Evolutionary conservation across 2,329 filamentous ascomycete species (phyloP).

Genomic region (Fusarium paranaense): DNA sequence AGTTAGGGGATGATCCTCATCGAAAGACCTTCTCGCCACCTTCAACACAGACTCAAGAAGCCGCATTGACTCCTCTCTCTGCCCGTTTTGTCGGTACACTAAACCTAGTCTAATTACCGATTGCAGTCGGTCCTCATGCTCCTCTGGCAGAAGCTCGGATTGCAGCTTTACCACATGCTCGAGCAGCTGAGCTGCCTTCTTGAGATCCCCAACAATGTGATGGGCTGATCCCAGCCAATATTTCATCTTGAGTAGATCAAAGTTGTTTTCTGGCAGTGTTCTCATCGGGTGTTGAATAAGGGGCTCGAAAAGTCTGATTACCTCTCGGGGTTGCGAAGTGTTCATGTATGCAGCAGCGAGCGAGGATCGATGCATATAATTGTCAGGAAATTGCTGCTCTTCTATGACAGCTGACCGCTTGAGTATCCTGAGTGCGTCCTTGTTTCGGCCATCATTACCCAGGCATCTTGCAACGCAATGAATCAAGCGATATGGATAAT

Average conservation of each 20-base stretch:
- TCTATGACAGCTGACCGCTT: neutral
- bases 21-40: neutral
- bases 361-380: conserved; percentile 5
- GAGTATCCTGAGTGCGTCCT: conserved; percentile 3
- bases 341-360: conserved; percentile 13
- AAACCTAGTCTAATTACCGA: fast-evolving
- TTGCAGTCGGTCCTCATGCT: neutral
- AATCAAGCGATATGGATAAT: neutral
- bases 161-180: neutral
- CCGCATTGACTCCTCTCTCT: neutral
- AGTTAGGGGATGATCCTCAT: neutral
- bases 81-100: fast-evolving
- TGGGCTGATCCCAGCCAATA: fast-evolving
- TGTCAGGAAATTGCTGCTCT: neutral
- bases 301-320: neutral
- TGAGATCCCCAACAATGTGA: neutral
- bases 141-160: neutral
- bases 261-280: neutral
- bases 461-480: neutral
- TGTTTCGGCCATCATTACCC: fast-evolving
- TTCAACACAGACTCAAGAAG: neutral
- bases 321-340: neutral
- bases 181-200: neutral
- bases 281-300: neutral
- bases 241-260: neutral